Conservation (phyloP, 2,329 filamentous ascomycete genomes). For the Apiospora hydei region DNA sequence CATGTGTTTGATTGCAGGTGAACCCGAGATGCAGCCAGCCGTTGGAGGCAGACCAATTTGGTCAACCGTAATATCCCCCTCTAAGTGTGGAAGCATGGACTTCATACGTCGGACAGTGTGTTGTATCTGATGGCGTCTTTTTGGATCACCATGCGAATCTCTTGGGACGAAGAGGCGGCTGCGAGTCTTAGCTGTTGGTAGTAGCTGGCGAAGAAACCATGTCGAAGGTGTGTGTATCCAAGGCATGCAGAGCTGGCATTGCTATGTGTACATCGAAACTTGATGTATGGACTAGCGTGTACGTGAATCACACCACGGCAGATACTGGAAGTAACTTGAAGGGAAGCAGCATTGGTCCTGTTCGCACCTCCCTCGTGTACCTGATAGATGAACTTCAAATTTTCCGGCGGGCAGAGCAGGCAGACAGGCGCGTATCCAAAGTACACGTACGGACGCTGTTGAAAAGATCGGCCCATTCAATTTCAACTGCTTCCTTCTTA, state of each 20-base stretch:
- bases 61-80: neutral
- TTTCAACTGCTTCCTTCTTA: neutral
- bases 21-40: slow-evolving; percentile 15
- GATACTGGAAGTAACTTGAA: neutral
- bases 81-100: neutral
- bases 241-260: neutral
- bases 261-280: neutral
- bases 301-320: neutral
- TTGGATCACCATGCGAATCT: neutral
- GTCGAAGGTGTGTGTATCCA: neutral
- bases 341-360: slow-evolving; percentile 8
- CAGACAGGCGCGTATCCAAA: neutral
- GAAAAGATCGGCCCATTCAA: neutral
- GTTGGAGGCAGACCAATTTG: neutral
- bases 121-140: neutral
- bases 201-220: neutral
- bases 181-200: neutral
- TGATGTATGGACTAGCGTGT: neutral
- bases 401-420: neutral
- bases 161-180: neutral
- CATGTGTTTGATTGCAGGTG: slow-evolving; percentile 16
- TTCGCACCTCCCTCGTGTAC: neutral
- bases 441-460: neutral
- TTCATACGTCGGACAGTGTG: neutral
- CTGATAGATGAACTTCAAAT: neutral